These are phyloP conservation scores for Blastobotrys indianensis DNA, from an alignment of 1,139 yeast genomes.

Conservation along the genomic window DNA sequence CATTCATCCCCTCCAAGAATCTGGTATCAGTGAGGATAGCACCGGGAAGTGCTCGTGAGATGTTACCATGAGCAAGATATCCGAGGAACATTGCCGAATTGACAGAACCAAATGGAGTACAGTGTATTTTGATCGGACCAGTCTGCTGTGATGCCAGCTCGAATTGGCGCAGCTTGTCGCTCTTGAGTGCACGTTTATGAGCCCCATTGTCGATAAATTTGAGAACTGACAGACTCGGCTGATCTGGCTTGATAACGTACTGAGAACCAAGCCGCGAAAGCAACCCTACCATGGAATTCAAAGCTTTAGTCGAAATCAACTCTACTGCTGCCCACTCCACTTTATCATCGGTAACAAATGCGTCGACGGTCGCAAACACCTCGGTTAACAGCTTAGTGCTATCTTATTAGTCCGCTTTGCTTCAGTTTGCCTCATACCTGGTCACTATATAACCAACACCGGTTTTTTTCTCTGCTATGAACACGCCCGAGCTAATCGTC, in stretches of 20 bases:
- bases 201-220: no score
- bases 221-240: no score
- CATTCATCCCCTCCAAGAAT: slow-evolving; percentile 61
- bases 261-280: no score
- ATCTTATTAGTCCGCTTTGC: neutral
- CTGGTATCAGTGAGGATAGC: slow-evolving; percentile 47
- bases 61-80: slow-evolving; percentile 43
- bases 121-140: slow-evolving; percentile 16
- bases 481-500: slow-evolving; percentile 1
- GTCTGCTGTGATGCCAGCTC: no score
- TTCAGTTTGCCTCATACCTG: neutral
- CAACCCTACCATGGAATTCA: no score
- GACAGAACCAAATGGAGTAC: slow-evolving; percentile 53
- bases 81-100: slow-evolving; percentile 52
- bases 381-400: neutral
- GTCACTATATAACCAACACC: slow-evolving; percentile 3
- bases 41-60: slow-evolving; percentile 24
- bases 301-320: neutral
- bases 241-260: no score
- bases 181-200: no score
- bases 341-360: slow-evolving; percentile 1
- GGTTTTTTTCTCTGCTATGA: neutral
- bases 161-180: no score
- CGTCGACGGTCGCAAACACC: neutral
- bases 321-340: slow-evolving; percentile 2